Evolutionary conservation across 2,329 filamentous ascomycete genomes (phyloP), one percentile per base, ranked within the genome.

Genomic region (Colletotrichum melonis): DNA sequence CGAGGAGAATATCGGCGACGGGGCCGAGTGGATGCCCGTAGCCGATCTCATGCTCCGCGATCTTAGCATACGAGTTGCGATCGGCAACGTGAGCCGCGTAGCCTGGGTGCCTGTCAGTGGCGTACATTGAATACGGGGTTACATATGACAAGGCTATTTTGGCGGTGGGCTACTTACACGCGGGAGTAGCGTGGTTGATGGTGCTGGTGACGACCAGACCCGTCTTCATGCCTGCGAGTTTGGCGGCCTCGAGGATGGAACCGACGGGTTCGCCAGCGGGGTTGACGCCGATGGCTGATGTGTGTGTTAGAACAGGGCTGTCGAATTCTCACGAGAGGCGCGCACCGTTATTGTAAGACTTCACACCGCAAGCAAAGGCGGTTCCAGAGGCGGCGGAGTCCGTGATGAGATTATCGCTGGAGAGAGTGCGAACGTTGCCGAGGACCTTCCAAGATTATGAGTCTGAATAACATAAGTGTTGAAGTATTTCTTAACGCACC

Each of bases 141-240:
- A n/a, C 3, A n/a, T 8, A 32, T 30, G 26, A 5, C n/a, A 12
- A 5, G 57, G 5, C 1, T 14, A 7, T 42, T 42, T 3, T 14
- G 22, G 24, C 38, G 19, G 22, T 35, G 7, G 16, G 38, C 5
- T n/a, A 66, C 73, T 9, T 59, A 77, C 80, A 79, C 4, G 80
- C 77, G 42, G 76, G 79, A 19, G 77, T 82, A 63, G 76, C 79
- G 66, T 84, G 80, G 75, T 82, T 84, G 75, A 85, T 84, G 38
- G 79, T 81, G 8, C 79, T 82, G 2, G 83, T 84, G 4, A 83
- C 83, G n/a, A 84, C 82, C n/a, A 85, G 79, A 14, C 82, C 82
- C 16, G 83, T 84, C 76, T 81, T 82, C 75, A 81, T 82, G 46
- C 83, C 83, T 38, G 81, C 77, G 38, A 82, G 74, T 73, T 83